Conservation (phyloP, 1,284 basidiomycete genomes). For the Ustilago trichophora region DNA sequence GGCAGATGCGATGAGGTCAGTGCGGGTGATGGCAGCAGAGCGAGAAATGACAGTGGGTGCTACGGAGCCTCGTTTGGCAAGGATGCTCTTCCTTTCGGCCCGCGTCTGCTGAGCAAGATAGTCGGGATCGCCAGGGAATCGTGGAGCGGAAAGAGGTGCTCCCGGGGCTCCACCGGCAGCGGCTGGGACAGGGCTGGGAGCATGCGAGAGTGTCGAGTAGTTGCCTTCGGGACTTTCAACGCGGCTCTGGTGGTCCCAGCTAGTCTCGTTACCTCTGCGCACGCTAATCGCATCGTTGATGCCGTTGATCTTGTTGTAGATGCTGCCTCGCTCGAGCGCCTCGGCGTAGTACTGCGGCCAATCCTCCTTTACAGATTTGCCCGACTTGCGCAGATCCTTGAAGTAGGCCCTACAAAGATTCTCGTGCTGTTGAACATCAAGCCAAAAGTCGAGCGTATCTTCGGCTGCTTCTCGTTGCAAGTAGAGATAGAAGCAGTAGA, state of each 20-base stretch:
- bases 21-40: slow-evolving; percentile 85
- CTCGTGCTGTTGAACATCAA: slow-evolving; percentile 98
- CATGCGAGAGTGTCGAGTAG: slow-evolving; percentile 32
- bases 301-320: slow-evolving; percentile 88
- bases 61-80: slow-evolving; percentile 56
- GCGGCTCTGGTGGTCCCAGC: slow-evolving; percentile 39
- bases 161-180: slow-evolving; percentile 5
- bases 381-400: slow-evolving; percentile 94
- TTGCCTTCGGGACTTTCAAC: slow-evolving; percentile 39
- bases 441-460: slow-evolving; percentile 97
- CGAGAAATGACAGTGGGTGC: slow-evolving; percentile 75
- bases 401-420: slow-evolving; percentile 98
- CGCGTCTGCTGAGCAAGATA: slow-evolving; percentile 48
- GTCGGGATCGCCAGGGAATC: slow-evolving; percentile 64
- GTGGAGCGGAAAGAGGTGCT: slow-evolving; percentile 37
- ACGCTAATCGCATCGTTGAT: slow-evolving; percentile 67
- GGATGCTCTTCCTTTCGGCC: slow-evolving; percentile 49
- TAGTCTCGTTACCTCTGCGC: slow-evolving; percentile 19
- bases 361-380: slow-evolving; percentile 87
- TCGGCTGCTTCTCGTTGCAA: slow-evolving; percentile 85
- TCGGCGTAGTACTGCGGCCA: slow-evolving; percentile 91
- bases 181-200: slow-evolving; percentile 15
- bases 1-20: slow-evolving; percentile 88
- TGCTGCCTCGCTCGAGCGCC: slow-evolving; percentile 78
- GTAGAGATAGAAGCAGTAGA: slow-evolving; percentile 89